Percentiles rank a stretch among this genome's conserved stretches.
phyloP scores from a whole-genome alignment of 805 yeast species.

The Spencermartinsiella europaea region DNA sequence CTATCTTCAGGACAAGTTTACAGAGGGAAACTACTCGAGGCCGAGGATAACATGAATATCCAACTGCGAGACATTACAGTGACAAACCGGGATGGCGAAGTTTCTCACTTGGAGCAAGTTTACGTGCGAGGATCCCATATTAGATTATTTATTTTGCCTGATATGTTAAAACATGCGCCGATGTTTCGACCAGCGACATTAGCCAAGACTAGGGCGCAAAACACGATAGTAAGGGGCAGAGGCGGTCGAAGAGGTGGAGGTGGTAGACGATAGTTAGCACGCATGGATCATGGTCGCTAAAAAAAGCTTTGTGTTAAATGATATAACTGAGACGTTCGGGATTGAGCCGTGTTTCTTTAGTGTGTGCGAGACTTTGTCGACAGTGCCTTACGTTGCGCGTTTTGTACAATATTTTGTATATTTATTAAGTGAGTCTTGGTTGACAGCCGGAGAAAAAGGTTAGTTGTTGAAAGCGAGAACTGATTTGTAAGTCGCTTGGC shows the following conservation, averaged over 20 bases:
- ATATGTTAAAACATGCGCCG: slow-evolving; percentile 82
- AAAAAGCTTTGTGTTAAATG: too few relatives aligned
- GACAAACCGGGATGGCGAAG: slow-evolving; percentile 70
- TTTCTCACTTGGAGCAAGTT: slow-evolving; percentile 73
- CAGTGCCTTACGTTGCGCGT: too few relatives aligned
- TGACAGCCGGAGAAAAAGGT: too few relatives aligned
- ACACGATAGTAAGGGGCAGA: slow-evolving; percentile 16
- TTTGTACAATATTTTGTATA: too few relatives aligned
- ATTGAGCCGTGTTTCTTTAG: too few relatives aligned
- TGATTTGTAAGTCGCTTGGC: too few relatives aligned
- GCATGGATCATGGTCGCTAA: too few relatives aligned
- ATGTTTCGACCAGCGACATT: slow-evolving; percentile 52
- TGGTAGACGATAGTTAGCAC: neutral
- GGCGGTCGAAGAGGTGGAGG: slow-evolving; percentile 22
- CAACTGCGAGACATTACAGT: slow-evolving; percentile 76
- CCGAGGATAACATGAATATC: slow-evolving; percentile 92
- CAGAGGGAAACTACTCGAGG: slow-evolving; percentile 76
- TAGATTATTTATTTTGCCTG: slow-evolving; percentile 81
- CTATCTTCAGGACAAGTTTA: slow-evolving; percentile 80
- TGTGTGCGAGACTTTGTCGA: too few relatives aligned
- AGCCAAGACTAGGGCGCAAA: slow-evolving; percentile 23
- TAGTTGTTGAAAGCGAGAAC: too few relatives aligned
- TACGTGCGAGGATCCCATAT: slow-evolving; percentile 90
- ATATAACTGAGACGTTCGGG: too few relatives aligned
- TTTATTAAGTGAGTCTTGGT: too few relatives aligned